Conservation (phyloP, 495 filamentous ascomycete species). For the Cetradonia linearis region DNA sequence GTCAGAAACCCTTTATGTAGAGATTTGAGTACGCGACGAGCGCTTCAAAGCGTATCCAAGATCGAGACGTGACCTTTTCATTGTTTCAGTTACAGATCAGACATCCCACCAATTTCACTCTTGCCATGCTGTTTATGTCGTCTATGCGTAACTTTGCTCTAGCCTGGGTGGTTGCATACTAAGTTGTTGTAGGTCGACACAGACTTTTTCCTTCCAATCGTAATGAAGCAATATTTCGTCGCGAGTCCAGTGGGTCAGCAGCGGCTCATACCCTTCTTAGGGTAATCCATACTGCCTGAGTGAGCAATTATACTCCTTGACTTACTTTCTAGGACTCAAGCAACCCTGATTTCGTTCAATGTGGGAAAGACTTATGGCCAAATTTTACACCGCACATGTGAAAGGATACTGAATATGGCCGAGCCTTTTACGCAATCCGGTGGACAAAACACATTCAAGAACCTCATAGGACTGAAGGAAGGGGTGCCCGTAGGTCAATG, state of each 20-base stretch:
- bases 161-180: background rate
- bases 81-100: too few relatives aligned
- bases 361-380: background rate
- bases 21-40: too few relatives aligned
- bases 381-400: conserved; percentile 1
- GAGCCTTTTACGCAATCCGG: background rate
- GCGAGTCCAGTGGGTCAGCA: background rate
- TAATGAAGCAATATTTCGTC: background rate
- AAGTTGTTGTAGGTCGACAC: background rate
- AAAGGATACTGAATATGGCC: conserved; percentile 9
- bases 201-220: background rate
- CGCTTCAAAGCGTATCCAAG: too few relatives aligned
- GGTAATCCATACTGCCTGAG: background rate
- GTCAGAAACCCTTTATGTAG: too few relatives aligned
- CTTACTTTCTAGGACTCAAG: background rate
- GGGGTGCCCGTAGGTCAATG: conserved; percentile 50
- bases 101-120: too few relatives aligned
- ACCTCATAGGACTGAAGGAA: conserved; percentile 47
- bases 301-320: background rate
- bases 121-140: too few relatives aligned
- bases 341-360: conserved; percentile 1
- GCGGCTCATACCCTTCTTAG: background rate
- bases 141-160: too few relatives aligned
- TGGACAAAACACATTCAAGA: conserved; percentile 24
- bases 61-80: too few relatives aligned